Conservation (phyloP, 2,329 filamentous ascomycete species). For the Neofusicoccum laricinum region DNA sequence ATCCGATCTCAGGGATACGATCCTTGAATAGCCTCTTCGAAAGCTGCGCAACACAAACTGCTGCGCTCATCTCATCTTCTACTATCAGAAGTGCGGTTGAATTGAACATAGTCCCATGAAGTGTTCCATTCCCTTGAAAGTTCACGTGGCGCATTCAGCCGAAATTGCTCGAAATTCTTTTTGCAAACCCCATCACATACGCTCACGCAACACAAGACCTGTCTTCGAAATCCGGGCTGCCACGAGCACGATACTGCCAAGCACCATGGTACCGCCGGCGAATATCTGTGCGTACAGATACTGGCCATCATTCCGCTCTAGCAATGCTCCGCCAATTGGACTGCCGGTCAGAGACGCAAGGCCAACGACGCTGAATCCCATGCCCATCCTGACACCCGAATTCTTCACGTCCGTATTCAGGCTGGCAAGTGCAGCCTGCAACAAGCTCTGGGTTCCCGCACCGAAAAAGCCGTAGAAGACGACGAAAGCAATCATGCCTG, state of each 20-base stretch:
- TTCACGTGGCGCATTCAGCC: too few species aligned
- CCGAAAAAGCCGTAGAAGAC: slow-evolving; percentile 49
- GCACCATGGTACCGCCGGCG: slow-evolving; percentile 39
- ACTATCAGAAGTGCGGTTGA: too few species aligned
- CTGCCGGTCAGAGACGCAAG: slow-evolving; percentile 28
- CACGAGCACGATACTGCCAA: slow-evolving; percentile 30
- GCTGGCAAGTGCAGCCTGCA: slow-evolving; percentile 41
- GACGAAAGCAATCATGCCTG: slow-evolving; percentile 43
- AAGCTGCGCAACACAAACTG: too few species aligned
- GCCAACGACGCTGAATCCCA: slow-evolving; percentile 32
- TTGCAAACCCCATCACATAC: not conserved
- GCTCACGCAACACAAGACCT: not conserved
- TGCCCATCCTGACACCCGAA: slow-evolving; percentile 47
- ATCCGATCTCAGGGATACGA: too few species aligned
- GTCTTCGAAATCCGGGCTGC: slow-evolving; percentile 4
- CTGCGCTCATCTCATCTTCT: too few species aligned
- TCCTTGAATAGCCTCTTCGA: too few species aligned
- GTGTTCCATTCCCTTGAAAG: too few species aligned
- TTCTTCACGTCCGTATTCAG: slow-evolving; percentile 41
- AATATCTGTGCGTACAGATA: slow-evolving; percentile 44
- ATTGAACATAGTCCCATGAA: too few species aligned
- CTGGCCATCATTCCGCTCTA: slow-evolving; percentile 32
- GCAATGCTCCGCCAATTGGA: slow-evolving; percentile 32
- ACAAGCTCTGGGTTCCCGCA: slow-evolving; percentile 44
- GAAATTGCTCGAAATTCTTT: too few species aligned